These are phyloP conservation scores for Amoebophrya sp. DNA, from an alignment of 169 alveolate species.

Conservation along the genomic window DNA sequence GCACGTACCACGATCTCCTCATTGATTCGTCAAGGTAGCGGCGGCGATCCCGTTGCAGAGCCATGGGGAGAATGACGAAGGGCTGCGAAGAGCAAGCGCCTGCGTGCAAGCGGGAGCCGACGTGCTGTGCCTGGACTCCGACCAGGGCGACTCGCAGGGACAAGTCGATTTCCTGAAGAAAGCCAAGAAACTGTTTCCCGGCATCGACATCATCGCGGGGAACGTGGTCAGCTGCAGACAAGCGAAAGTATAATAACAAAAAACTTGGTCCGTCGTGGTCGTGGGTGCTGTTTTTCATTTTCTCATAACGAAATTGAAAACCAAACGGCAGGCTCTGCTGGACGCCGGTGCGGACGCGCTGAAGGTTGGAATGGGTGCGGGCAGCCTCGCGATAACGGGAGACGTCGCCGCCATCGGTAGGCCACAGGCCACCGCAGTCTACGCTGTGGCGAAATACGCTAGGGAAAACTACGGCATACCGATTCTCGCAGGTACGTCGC, in stretches of 20 bases:
- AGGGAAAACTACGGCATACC: conserved; percentile 41
- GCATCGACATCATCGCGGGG: conserved; percentile 67
- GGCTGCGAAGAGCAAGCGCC: not conserved
- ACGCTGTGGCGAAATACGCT: conserved; percentile 66
- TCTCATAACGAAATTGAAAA: too few species aligned
- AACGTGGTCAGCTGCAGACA: conserved; percentile 76
- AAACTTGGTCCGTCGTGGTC: too few species aligned
- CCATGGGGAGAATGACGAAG: not conserved
- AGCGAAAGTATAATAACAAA: conserved; percentile 43
- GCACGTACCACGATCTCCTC: too few species aligned
- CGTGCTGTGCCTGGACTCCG: conserved; percentile 68
- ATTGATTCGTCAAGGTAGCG: not conserved
- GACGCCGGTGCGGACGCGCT: conserved; percentile 40
- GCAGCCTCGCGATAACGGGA: conserved; percentile 80
- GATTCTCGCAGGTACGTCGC: not conserved
- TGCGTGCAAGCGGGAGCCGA: conserved; percentile 39
- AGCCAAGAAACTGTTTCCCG: conserved; percentile 54
- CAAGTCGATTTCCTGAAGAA: conserved; percentile 63
- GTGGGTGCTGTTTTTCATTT: too few species aligned
- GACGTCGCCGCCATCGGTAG: conserved; percentile 68
- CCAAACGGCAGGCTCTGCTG: not conserved
- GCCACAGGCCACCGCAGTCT: conserved; percentile 75
- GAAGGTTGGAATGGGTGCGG: conserved; percentile 75
- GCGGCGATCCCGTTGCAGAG: not conserved
- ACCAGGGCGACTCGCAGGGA: conserved; percentile 75